Base-by-base conservation (phyloP, 2,329 filamentous ascomycete genomes). In the Dactylellina parvicollis region DNA sequence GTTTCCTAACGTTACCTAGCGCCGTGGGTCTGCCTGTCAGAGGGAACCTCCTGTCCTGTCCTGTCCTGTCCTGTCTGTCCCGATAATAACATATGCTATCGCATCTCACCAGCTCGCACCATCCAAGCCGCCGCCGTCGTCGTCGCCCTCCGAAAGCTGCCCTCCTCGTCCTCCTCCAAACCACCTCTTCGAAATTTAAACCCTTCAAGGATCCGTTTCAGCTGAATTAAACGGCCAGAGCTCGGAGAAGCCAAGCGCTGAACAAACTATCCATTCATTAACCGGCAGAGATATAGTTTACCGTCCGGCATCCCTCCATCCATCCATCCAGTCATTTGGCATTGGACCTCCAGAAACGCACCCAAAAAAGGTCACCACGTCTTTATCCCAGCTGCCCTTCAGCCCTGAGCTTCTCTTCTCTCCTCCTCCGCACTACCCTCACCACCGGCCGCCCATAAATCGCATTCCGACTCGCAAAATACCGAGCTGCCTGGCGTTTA, bases 171-270 rank as follows among this genome's bases (percentile, higher is more conserved):
- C 30, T 34, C 30, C 30, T 34, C 30, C 30, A 34, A 7, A 7
- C 30, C 30, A 7, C 30, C 14, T 34, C 7, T 7, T 34, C 7
- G 14, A 7, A 34, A 7, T 7, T 34, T 34, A 34, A 7, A 34
- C 44, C n/a, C 4, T 8, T 5, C 5, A 8, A 3, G 44, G 5
- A 50, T 12, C 32, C 47, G 26, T 50, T 32, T 32, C 47, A 30
- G 24, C 47, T n/a, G 47, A 34, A 34, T 34, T 34, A 34, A 34
- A 34, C 30, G 30, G 30, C 9, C 26, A 55, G 12, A 42, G 34
- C 34, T 57, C 54, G 54, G 34, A 55, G 50, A 40, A 57, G 54
- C 56, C 56, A 60, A 60, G 56, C 40, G 30, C 56, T n/a, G 56
- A 28, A 36, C 40, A 36, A n/a, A n/a, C n/a, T n/a, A n/a, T n/a